A percentile compares a stretch with the other conserved stretches of the same genome.
phyloP scores from a whole-genome alignment of 352 stramenopile species.

The Globisporangium viniferum region DNA sequence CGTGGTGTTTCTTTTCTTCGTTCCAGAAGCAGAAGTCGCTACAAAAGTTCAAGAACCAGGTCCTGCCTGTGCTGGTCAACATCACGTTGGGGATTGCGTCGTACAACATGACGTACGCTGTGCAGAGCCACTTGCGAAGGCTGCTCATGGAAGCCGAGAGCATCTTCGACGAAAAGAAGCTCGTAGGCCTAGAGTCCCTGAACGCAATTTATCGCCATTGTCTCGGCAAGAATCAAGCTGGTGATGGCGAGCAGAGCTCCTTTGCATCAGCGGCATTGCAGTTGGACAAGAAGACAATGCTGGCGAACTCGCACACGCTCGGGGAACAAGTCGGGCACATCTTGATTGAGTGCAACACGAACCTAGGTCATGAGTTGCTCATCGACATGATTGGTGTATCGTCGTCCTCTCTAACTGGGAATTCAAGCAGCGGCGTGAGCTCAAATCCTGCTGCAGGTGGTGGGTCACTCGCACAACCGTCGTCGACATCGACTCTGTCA shows the following conservation, averaged over 20 bases:
- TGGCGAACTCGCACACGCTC: constrained; percentile 25
- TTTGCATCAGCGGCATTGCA: neutral
- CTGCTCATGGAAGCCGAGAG: constrained; percentile 57
- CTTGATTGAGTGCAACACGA: constrained; percentile 65
- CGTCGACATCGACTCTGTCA: neutral
- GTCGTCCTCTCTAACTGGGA: neutral
- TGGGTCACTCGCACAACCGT: neutral
- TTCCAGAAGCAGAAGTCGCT: constrained; percentile 38
- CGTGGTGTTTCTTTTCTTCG: constrained; percentile 74
- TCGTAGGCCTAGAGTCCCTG: constrained; percentile 58
- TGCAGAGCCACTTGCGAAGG: constrained; percentile 64
- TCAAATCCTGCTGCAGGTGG: neutral
- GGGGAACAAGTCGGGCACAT: constrained; percentile 62
- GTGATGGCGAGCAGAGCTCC: neutral
- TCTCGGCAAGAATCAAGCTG: neutral
- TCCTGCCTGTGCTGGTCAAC: constrained; percentile 45
- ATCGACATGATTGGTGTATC: constrained; percentile 7
- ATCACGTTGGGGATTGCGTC: constrained; percentile 54
- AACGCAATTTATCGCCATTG: constrained; percentile 21
- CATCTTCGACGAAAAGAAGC: constrained; percentile 70
- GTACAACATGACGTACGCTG: constrained; percentile 68
- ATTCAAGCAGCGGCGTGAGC: constrained; percentile 8
- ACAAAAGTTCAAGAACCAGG: constrained; percentile 26
- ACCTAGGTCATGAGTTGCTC: constrained; percentile 41
- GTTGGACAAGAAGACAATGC: constrained; percentile 40